Evolutionary conservation across 2,329 filamentous ascomycete species (phyloP), one percentile per base, ranked within the genome.

Genomic region (Pseudopithomyces chartarum): DNA sequence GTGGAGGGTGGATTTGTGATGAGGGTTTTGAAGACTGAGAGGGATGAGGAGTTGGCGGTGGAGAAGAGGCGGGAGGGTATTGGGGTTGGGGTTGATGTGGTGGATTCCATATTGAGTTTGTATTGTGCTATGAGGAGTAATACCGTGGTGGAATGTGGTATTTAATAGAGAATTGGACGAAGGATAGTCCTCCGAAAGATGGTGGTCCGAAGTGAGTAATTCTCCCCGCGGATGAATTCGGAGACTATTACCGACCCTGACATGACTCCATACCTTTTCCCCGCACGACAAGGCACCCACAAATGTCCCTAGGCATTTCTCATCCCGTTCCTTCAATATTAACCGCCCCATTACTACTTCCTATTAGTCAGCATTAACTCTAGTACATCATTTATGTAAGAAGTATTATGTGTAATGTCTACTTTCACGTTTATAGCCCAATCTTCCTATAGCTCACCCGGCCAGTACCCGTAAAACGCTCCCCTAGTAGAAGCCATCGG

Each of bases 11-110:
- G 76, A 47, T 79, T 76, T 2, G 76, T 78, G 61, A 79, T 84
- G 26, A 84, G 70, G 2, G 66, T 62, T 56, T 77, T 73, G 63
- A 85, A 82, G 1, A 76, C 73, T 3, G 78, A 65, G 2, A 85
- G 61, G 0, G 77, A 77, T 1, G 78, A 75, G 1, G 74, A 60
- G 3, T 68, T 60, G 11, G 68, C 59, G 19, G 61, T 56, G 10
- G 65, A 67, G 58, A 68, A 74, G 15, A 71, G 57, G n/a, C 71
- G 70, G 46, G 63, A 54, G 38, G 56, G 59, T 20, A 73, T 63
- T 26, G 54, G 38, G 19, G 59, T n/a, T n/a, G 46, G 12, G 7
- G 19, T 62, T 56, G 29, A n/a, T 39, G 13, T n/a, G 42, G 47
- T 7, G 45, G 33, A 12, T 58, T 60, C 34, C 44, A 47, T 47